Evolutionary conservation across 768 basidiomycete species (phyloP).

Genomic region (Solioccasus polychromus): DNA sequence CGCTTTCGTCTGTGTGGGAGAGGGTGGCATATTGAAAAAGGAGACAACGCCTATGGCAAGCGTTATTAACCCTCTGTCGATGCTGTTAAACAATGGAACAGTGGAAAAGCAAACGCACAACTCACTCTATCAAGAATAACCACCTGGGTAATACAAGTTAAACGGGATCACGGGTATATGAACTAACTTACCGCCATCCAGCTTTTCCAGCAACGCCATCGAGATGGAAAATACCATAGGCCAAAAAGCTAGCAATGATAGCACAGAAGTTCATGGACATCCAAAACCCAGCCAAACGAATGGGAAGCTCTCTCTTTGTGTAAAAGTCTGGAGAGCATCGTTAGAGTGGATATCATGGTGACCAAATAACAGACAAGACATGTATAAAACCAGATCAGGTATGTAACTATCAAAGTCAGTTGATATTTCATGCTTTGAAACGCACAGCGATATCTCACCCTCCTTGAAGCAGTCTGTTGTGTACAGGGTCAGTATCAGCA

Average conservation of each 20-base stretch:
- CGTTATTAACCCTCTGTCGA: conserved; percentile 35
- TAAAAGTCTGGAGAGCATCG: conserved; percentile 39
- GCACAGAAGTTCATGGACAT: conserved; percentile 52
- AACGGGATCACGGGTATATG: conserved; percentile 25
- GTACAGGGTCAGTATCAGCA: background rate
- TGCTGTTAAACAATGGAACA: background rate
- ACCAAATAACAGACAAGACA: conserved; percentile 43
- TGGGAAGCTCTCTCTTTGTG: conserved; percentile 50
- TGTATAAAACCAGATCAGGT: conserved; percentile 58
- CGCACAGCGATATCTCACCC: conserved; percentile 32
- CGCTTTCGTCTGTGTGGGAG: conserved; percentile 55
- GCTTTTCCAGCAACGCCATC: conserved; percentile 7
- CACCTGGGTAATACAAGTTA: conserved; percentile 30
- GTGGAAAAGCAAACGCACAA: background rate
- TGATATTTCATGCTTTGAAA: background rate
- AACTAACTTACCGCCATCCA: conserved; percentile 16
- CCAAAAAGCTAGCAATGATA: conserved; percentile 61
- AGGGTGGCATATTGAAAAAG: conserved; percentile 59
- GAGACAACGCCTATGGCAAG: conserved; percentile 50
- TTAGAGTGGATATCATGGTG: background rate
- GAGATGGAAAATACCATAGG: conserved; percentile 51
- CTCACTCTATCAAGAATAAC: conserved; percentile 32
- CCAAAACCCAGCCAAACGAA: conserved; percentile 69
- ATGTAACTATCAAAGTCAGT: conserved; percentile 40
- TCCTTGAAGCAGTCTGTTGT: conserved; percentile 41